A percentile compares a stretch with the other conserved stretches of the same genome.
Evolutionary conservation across 2,329 filamentous ascomycete species (phyloP).

Genomic region (Sarocladium strictum): DNA sequence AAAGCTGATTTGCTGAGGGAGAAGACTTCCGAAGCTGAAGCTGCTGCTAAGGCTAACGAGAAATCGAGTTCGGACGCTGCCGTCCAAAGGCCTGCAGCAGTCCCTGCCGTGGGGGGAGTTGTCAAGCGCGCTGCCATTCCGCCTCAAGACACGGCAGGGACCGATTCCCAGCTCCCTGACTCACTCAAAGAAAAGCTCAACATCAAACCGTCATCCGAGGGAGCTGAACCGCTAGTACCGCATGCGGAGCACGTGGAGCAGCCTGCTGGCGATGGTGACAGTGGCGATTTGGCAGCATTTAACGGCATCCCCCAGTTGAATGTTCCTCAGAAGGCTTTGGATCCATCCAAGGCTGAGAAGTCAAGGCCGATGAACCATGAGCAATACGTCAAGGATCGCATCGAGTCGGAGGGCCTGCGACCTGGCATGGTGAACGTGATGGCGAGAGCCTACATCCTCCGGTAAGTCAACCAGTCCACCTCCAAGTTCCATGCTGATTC

Average conservation of each 20-base stretch:
- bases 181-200: constrained; percentile 26
- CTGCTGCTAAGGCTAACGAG: background rate
- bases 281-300: background rate
- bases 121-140: constrained; percentile 16
- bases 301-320: background rate
- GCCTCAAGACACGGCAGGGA: constrained; percentile 17
- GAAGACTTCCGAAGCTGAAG: constrained; percentile 8
- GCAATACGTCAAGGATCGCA: constrained; percentile 43
- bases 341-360: background rate
- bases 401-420: constrained; percentile 39
- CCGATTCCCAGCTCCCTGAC: constrained; percentile 23
- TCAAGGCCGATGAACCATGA: constrained; percentile 42
- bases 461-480: constrained; percentile 39
- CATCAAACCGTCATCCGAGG: constrained; percentile 7
- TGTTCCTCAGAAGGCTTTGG: constrained; percentile 3
- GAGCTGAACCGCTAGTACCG: background rate
- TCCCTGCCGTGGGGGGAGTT: constrained; percentile 1
- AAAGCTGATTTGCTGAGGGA: constrained; percentile 12
- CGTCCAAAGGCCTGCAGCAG: background rate
- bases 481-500: constrained; percentile 15
- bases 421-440: constrained; percentile 44
- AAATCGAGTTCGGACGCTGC: background rate
- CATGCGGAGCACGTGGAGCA: background rate
- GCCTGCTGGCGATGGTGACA: background rate
- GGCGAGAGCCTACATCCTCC: constrained; percentile 51